Conservation (phyloP, 441 rosid genomes). For the Gossypium davidsonii region DNA sequence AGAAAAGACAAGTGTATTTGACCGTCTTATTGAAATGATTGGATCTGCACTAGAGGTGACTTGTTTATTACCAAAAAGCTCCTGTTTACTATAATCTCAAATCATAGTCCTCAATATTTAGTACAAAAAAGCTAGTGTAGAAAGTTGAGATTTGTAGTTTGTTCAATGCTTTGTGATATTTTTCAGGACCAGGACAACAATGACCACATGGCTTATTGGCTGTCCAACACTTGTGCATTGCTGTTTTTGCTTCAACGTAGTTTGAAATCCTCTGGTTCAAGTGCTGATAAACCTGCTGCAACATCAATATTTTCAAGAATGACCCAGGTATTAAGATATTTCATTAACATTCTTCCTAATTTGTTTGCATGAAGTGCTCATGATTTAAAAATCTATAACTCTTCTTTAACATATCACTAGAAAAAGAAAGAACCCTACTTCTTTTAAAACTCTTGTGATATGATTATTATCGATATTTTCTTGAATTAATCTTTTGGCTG, state of each 20-base stretch:
- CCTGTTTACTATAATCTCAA: background rate
- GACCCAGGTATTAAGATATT: conserved; percentile 52
- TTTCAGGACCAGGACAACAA: conserved; percentile 68
- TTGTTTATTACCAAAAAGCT: conserved; percentile 1
- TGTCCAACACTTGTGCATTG: conserved; percentile 65
- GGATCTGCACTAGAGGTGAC: conserved; percentile 84
- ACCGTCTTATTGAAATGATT: conserved; percentile 78
- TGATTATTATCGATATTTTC: background rate
- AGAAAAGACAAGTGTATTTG: conserved; percentile 87
- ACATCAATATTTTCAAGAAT: conserved; percentile 80
- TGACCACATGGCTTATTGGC: conserved; percentile 78
- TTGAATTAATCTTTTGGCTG: background rate
- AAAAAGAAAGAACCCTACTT: background rate
- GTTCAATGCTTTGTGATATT: conserved; percentile 6
- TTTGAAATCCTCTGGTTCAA: conserved; percentile 39
- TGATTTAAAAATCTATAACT: background rate
- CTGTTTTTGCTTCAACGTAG: conserved; percentile 79
- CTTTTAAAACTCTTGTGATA: background rate
- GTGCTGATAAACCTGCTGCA: conserved; percentile 50
- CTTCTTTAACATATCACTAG: background rate
- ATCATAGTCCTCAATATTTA: background rate
- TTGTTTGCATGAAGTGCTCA: background rate
- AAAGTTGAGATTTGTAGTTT: background rate
- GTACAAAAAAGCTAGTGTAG: background rate
- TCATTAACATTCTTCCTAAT: background rate